Evolutionary conservation across 1,139 yeast genomes (phyloP).

Genomic region (Waltiozyma sp.): DNA sequence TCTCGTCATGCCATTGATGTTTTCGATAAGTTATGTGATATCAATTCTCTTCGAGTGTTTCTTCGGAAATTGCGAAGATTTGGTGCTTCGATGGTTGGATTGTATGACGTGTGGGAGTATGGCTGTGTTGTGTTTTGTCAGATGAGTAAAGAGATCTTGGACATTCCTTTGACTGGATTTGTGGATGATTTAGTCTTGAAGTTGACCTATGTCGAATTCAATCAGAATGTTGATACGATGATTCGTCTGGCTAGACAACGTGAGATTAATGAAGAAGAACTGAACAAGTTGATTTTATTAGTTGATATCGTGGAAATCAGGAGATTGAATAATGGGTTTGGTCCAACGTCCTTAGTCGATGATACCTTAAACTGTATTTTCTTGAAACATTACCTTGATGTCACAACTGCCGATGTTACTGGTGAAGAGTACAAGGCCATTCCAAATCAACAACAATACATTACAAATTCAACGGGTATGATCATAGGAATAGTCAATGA

Average conservation of each 20-base stretch:
- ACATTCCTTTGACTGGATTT: conserved; percentile 31
- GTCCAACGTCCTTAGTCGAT: conserved; percentile 69
- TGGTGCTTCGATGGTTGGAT: conserved; percentile 60
- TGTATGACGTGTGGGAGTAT: conserved; percentile 54
- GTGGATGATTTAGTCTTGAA: conserved; percentile 44
- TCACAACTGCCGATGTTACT: not conserved
- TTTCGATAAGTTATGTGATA: conserved; percentile 42
- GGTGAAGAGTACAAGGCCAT: not conserved
- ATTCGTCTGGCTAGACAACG: conserved; percentile 16
- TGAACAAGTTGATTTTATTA: conserved; percentile 32
- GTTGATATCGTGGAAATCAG: conserved; percentile 53
- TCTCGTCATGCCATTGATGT: conserved; percentile 52
- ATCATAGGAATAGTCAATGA: not conserved
- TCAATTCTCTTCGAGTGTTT: conserved; percentile 46
- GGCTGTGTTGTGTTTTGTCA: conserved; percentile 38
- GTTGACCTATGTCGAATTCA: conserved; percentile 37
- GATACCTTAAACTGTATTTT: conserved; percentile 61
- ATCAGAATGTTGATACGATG: conserved; percentile 28
- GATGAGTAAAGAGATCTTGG: conserved; percentile 35
- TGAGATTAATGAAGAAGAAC: conserved; percentile 23
- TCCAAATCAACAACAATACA: not conserved
- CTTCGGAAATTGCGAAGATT: conserved; percentile 66
- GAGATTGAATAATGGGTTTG: conserved; percentile 70
- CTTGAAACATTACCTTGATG: conserved; percentile 32
- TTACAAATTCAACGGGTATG: not conserved